Percentiles rank a stretch among this genome's conserved stretches.
Conservation (phyloP, 2,329 filamentous ascomycete species). For the Pezicula neosporulosa region DNA sequence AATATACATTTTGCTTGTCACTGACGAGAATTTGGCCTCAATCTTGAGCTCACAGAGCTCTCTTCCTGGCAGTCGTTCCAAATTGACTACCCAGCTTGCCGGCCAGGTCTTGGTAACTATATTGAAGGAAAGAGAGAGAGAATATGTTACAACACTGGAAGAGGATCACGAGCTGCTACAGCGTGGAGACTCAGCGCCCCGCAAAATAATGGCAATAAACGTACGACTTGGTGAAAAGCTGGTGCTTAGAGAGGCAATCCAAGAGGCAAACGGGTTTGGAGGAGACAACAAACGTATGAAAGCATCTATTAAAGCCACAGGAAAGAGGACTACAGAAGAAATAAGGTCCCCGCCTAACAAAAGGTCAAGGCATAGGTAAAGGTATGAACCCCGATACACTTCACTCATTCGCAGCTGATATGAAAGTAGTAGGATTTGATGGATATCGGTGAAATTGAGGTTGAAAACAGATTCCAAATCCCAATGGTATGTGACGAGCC, state of each 20-base stretch:
- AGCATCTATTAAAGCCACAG: conserved; percentile 10
- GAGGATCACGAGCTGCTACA: conserved; percentile 41
- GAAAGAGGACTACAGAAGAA: conserved; percentile 12
- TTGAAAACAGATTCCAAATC: not conserved
- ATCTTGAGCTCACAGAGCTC: conserved; percentile 31
- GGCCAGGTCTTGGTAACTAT: conserved; percentile 35
- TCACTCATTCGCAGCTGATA: not conserved
- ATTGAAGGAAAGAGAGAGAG: conserved; percentile 34
- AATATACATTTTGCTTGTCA: conserved; percentile 39
- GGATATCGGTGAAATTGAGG: not conserved
- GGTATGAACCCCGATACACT: not conserved
- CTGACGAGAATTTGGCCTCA: conserved; percentile 32
- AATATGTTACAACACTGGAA: conserved; percentile 51
- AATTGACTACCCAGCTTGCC: conserved; percentile 38
- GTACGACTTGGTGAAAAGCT: conserved; percentile 64
- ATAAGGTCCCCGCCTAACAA: conserved; percentile 11
- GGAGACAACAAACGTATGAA: conserved; percentile 30
- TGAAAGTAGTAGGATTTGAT: not conserved
- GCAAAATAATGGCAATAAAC: conserved; percentile 50
- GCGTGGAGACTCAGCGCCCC: conserved; percentile 25
- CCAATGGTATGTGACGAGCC: not conserved
- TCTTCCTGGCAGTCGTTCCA: conserved; percentile 29
- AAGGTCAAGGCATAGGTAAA: conserved; percentile 16
- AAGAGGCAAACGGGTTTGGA: conserved; percentile 28
- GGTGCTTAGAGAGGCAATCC: conserved; percentile 46